These are phyloP conservation scores for Plasmodium relictum DNA, from an alignment of 169 alveolate species.

Conservation along the genomic window DNA sequence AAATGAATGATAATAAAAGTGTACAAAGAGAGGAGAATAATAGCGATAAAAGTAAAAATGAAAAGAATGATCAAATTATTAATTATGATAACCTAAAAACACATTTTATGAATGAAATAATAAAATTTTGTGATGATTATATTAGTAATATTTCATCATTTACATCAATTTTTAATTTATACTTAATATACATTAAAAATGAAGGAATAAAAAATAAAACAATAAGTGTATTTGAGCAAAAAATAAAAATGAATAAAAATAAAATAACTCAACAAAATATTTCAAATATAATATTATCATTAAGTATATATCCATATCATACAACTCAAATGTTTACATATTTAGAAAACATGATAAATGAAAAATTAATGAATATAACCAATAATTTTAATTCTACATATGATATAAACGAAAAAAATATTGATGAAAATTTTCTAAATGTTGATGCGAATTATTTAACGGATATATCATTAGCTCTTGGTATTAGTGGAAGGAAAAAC, in stretches of 20 bases:
- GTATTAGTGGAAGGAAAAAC: conserved; percentile 66
- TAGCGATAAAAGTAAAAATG: neutral
- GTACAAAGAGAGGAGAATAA: neutral
- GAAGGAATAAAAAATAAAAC: conserved; percentile 52
- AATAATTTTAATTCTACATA: neutral
- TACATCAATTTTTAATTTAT: conserved; percentile 34
- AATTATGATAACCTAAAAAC: conserved; percentile 5
- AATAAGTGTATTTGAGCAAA: conserved; percentile 47
- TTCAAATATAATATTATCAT: conserved; percentile 50
- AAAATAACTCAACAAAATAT: conserved; percentile 56
- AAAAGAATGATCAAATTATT: neutral
- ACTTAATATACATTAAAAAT: conserved; percentile 52
- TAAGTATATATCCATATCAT: conserved; percentile 71
- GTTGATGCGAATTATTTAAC: conserved; percentile 41
- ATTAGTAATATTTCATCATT: conserved; percentile 37
- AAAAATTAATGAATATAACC: conserved; percentile 11
- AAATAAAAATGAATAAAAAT: conserved; percentile 68
- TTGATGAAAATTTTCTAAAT: neutral
- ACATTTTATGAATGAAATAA: conserved; percentile 12
- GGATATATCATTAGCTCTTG: conserved; percentile 59
- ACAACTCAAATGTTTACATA: conserved; percentile 66
- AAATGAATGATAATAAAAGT: neutral
- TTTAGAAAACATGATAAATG: conserved; percentile 64
- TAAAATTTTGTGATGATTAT: conserved; percentile 49
- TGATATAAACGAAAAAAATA: neutral